Evolutionary conservation across 306 rosid genomes (phyloP).

Genomic region (Amphicarpaea edgeworthii): DNA sequence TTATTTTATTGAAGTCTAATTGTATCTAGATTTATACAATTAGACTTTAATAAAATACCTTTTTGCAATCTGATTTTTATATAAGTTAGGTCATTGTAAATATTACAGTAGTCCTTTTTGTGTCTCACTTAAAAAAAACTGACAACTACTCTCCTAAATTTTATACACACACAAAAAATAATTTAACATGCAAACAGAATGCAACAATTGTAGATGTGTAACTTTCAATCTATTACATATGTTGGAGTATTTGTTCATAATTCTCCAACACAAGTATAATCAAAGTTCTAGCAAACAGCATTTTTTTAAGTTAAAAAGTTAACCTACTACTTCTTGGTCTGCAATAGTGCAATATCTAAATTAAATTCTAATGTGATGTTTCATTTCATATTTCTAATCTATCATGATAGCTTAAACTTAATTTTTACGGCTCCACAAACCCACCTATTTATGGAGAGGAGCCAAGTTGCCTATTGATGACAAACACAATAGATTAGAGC

Average conservation of each 20-base stretch:
- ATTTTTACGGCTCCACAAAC: slow-evolving; percentile 25
- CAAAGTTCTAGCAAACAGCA: slow-evolving; percentile 3
- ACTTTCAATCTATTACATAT: too few relatives aligned
- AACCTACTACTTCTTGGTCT: background rate
- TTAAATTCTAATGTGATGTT: background rate
- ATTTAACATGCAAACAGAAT: background rate
- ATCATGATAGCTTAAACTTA: slow-evolving; percentile 20
- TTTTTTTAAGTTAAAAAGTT: background rate
- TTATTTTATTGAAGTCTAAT: background rate
- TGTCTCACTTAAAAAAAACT: background rate
- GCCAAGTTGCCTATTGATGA: background rate
- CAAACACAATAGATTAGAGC: slow-evolving; percentile 6
- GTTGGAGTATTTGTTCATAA: too few relatives aligned
- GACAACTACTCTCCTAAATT: background rate
- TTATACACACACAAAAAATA: background rate
- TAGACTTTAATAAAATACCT: background rate
- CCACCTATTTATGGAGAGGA: slow-evolving; percentile 5
- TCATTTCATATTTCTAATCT: background rate
- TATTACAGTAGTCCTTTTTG: background rate
- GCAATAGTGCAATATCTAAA: too few relatives aligned
- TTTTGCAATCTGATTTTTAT: background rate
- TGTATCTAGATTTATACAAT: background rate
- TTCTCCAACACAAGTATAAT: background rate
- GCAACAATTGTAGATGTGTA: too few relatives aligned
- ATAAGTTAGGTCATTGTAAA: background rate